Evolutionary conservation across 441 rosid species (phyloP), one percentile per base, ranked within the genome.

Genomic region (Pelargonium fulgidum): DNA sequence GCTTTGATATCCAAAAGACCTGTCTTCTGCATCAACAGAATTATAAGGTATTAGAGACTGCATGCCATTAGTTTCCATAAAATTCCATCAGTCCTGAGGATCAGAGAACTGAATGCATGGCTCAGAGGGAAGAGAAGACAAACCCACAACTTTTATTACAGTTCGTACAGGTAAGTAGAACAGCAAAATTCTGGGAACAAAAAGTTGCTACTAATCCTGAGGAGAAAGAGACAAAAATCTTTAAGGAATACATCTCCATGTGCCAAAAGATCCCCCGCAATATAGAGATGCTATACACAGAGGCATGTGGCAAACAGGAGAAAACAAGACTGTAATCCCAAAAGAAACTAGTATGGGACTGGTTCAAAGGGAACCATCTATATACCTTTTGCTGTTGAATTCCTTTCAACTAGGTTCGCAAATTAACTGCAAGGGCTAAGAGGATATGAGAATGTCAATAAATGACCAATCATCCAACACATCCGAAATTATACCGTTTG

Each of bases 1-100:
- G 97, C 83, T 87, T 94, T 66, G 98, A 92, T 67, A 94, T 89
- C 98, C 99, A 92, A 80, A 92, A 92, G 74, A 92, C 98, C 75
- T 94, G 98, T 72, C 99, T 85, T 79, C 99, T 94, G 87, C 77
- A 72, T 17, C 54, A 75, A 71, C 33, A 72, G 68, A 65, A 78
- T 42, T 78, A 61, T 33, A 20, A 65, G 26, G 50, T n/a, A 70
- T 74, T 68, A 73, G 61, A 76, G 19, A 73, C 33, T 7, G 29
- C 52, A 12, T 36, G 24, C 16, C 66, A 63, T n/a, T 26, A 13
- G 4, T 61, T 11, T 61, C 17, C 64, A 61, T 9, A 22, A 9
- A 61, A 5, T 16, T 65, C 54, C n/a, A 47, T 17, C 6, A 10
- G 9, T 54, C 16, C 61, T 6, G 48, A 44, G 48, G 13, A 44